Evolutionary conservation across 257 asterid species (phyloP), one percentile per base, ranked within the genome.

Genomic region (Solanum commersonii): DNA sequence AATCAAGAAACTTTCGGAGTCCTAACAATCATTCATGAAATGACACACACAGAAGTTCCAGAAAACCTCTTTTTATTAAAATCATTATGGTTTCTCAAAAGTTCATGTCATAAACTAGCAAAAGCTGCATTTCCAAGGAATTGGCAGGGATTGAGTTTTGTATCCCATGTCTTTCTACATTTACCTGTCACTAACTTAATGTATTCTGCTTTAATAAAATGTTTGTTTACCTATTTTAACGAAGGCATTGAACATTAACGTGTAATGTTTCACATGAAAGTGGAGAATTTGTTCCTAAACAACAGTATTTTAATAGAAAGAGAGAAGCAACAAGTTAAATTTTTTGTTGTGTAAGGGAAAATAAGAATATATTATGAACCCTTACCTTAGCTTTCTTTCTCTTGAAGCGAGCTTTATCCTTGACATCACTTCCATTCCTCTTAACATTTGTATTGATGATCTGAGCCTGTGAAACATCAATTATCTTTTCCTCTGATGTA

Each of bases 361-460:
- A 13, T 42, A 42, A 25, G 35, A 25, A 10, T 42, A 8, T 78
- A 25, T 78, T 40, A 78, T 15, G 63, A 52, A 83, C 83, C 67
- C 73, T 86, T 5, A 91, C 93, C 90, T 86, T 91, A 74, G 91
- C 88, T 87, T 37, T 90, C 88, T 88, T 91, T 87, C 90, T 87
- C 88, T 91, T 90, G 87, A 90, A 90, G 44, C 87, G 90, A 87
- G 86, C 86, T 73, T 37, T 88, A 77, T 90, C 90, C 68, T 91
- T 91, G 56, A 33, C 42, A 42, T 81, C 89, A 73, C n/a, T 82
- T 52, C 87, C 88, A 15, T 90, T 92, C 73, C 84, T 88, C 87
- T 90, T 87, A 77, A 72, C 77, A 71, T 13, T 84, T 88, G 31
- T 46, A 74, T 89, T 90, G 87, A 60, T 37, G 83, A 31, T 89